Percentiles rank a stretch among this genome's conserved stretches.
These are phyloP conservation scores for Aspergillus olivimuriae DNA, from an alignment of 495 filamentous ascomycete genomes.

Conservation along the genomic window DNA sequence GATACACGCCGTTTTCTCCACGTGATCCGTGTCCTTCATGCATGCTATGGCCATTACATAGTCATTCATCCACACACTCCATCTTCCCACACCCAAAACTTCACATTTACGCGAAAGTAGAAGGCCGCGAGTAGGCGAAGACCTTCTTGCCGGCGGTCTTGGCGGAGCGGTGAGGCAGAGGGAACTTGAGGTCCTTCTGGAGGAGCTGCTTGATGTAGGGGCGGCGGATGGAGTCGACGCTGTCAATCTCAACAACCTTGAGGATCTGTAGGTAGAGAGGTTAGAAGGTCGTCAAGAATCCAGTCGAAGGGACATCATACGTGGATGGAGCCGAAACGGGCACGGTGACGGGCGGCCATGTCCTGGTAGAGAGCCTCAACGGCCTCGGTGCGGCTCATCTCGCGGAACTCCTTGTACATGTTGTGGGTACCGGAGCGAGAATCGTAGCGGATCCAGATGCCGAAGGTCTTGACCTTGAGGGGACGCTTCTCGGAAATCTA, in stretches of 20 bases:
- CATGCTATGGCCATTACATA: conserved; percentile 45
- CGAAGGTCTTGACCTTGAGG: conserved; percentile 99
- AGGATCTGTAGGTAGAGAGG: conserved; percentile 63
- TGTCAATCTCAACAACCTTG: conserved; percentile 93
- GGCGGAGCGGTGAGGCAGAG: conserved; percentile 89
- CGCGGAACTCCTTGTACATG: conserved; percentile 99
- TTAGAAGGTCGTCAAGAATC: conserved; percentile 18
- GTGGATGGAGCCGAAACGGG: conserved; percentile 95
- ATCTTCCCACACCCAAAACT: conserved; percentile 30
- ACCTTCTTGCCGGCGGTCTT: conserved; percentile 76
- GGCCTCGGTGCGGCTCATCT: conserved; percentile 89
- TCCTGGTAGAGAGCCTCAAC: conserved; percentile 98
- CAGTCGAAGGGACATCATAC: conserved; percentile 49
- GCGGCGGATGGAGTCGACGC: conserved; percentile 85
- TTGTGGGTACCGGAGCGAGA: conserved; percentile 99
- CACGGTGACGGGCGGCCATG: conserved; percentile 97
- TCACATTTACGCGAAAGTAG: conserved; percentile 68
- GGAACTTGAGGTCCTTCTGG: conserved; percentile 92
- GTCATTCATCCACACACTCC: conserved; percentile 44
- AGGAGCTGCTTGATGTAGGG: conserved; percentile 99
- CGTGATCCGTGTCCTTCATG: conserved; percentile 39
- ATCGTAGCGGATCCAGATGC: conserved; percentile 99
- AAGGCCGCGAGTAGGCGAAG: conserved; percentile 84
- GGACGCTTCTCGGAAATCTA: conserved; percentile 98
- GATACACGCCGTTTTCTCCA: conserved; percentile 34